These are phyloP conservation scores for Phylloporus scabripes DNA, from an alignment of 768 basidiomycete species.

Conservation along the genomic window DNA sequence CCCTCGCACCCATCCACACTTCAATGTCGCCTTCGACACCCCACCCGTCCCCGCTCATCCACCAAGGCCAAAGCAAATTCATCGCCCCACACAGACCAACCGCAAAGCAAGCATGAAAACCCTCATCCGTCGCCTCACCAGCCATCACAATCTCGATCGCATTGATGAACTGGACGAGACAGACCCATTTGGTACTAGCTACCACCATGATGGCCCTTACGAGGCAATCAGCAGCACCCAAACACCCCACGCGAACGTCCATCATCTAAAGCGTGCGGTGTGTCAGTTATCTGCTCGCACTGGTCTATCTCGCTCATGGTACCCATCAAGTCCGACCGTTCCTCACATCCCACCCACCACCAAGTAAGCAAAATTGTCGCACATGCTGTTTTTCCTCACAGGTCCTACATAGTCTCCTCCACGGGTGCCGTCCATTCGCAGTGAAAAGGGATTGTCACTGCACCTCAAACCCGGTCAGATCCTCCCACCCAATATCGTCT, in stretches of 20 bases:
- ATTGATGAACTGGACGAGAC: slow-evolving; percentile 79
- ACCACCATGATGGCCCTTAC: slow-evolving; percentile 75
- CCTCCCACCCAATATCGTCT: slow-evolving; percentile 35
- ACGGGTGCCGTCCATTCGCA: background rate
- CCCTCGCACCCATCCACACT: slow-evolving; percentile 46
- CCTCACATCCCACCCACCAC: slow-evolving; percentile 7
- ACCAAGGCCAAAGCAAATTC: background rate
- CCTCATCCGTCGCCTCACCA: slow-evolving; percentile 24
- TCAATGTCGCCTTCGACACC: slow-evolving; percentile 10
- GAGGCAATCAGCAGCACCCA: slow-evolving; percentile 45
- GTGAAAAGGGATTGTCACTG: slow-evolving; percentile 37
- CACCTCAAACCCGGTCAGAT: slow-evolving; percentile 54
- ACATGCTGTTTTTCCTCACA: slow-evolving; percentile 5
- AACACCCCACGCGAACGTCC: slow-evolving; percentile 1
- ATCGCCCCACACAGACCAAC: background rate
- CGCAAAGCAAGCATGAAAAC: slow-evolving; percentile 23
- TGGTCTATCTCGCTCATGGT: slow-evolving; percentile 6
- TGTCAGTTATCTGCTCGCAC: slow-evolving; percentile 9
- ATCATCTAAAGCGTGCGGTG: slow-evolving; percentile 17
- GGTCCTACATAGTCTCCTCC: slow-evolving; percentile 7
- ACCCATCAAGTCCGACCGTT: slow-evolving; percentile 11
- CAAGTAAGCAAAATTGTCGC: slow-evolving; percentile 15
- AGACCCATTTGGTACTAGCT: slow-evolving; percentile 55
- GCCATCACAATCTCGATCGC: slow-evolving; percentile 44
- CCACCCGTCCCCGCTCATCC: background rate